A percentile compares a stretch with the other conserved stretches of the same genome.
Evolutionary conservation across 1,284 basidiomycete species (phyloP).

Genomic region (Trichosporon sp.): DNA sequence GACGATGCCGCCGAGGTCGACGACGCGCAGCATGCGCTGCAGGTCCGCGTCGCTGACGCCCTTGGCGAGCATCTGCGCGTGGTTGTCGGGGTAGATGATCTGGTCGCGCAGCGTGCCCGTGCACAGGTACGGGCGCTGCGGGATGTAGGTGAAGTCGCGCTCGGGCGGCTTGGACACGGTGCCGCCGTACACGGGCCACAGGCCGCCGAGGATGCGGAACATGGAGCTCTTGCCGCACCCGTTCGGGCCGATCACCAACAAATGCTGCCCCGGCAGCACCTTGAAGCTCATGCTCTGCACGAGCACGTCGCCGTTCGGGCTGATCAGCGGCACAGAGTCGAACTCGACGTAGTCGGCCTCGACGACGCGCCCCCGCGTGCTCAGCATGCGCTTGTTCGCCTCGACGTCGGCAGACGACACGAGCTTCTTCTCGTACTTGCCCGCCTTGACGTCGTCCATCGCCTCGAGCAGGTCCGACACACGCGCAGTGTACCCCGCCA

Average conservation of each 20-base stretch:
- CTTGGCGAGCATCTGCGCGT: conserved; percentile 57
- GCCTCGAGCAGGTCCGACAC: conserved; percentile 86
- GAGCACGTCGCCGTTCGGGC: conserved; percentile 91
- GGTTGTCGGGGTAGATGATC: conserved; percentile 72
- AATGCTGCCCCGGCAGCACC: conserved; percentile 85
- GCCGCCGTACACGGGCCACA: conserved; percentile 97
- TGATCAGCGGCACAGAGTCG: conserved; percentile 89
- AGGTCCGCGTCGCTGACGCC: conserved; percentile 74
- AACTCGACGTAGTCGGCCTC: conserved; percentile 81
- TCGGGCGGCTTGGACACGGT: conserved; percentile 88
- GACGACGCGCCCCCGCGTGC: conserved; percentile 68
- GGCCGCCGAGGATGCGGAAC: conserved; percentile 90
- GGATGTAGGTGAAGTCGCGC: conserved; percentile 87
- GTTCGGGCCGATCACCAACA: conserved; percentile 88
- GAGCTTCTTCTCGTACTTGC: conserved; percentile 83
- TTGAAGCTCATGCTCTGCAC: conserved; percentile 79
- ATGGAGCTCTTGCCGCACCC: conserved; percentile 83
- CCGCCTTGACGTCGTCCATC: conserved; percentile 79
- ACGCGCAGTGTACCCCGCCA: conserved; percentile 91
- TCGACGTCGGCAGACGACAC: conserved; percentile 70
- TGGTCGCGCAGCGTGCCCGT: conserved; percentile 92
- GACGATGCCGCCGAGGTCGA: conserved; percentile 83
- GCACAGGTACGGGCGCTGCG: conserved; percentile 90
- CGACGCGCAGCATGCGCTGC: conserved; percentile 65
- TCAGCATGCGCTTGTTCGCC: conserved; percentile 65